Evolutionary conservation across 257 asterid species (phyloP).

Genomic region (Eustoma russellianum): DNA sequence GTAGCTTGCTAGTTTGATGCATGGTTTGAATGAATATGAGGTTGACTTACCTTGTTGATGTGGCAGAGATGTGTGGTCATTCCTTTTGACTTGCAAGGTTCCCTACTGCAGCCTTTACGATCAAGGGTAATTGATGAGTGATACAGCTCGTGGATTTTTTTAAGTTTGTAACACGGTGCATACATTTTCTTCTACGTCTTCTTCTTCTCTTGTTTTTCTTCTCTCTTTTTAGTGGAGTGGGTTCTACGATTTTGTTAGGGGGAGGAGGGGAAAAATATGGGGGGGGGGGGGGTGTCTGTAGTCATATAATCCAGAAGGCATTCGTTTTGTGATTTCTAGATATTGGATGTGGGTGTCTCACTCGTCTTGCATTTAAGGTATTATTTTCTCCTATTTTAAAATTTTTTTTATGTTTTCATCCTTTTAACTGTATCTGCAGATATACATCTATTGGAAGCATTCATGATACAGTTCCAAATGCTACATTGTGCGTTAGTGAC

Average conservation of each 20-base stretch:
- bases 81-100: constrained; percentile 87
- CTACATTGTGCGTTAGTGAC: constrained; percentile 37
- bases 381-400: background rate
- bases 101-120: constrained; percentile 90
- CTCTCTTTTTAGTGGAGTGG: background rate
- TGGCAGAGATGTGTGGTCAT: constrained; percentile 96
- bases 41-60: constrained; percentile 15
- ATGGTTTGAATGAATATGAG: constrained; percentile 2
- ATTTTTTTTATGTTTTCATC: constrained; percentile 5
- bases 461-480: constrained; percentile 88
- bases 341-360: background rate
- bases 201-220: background rate
- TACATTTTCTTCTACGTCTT: background rate
- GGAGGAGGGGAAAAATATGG: background rate
- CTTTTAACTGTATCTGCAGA: constrained; percentile 31
- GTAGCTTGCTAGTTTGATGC: background rate
- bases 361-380: background rate
- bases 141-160: constrained; percentile 8
- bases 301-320: background rate
- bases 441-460: constrained; percentile 96
- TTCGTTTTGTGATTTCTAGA: background rate
- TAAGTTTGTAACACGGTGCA: background rate
- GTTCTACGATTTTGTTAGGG: background rate
- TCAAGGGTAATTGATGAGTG: constrained; percentile 55
- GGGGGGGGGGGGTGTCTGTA: background rate